Evolutionary conservation across 169 alveolate species (phyloP).

Genomic region (Amoebophrya sp.): DNA sequence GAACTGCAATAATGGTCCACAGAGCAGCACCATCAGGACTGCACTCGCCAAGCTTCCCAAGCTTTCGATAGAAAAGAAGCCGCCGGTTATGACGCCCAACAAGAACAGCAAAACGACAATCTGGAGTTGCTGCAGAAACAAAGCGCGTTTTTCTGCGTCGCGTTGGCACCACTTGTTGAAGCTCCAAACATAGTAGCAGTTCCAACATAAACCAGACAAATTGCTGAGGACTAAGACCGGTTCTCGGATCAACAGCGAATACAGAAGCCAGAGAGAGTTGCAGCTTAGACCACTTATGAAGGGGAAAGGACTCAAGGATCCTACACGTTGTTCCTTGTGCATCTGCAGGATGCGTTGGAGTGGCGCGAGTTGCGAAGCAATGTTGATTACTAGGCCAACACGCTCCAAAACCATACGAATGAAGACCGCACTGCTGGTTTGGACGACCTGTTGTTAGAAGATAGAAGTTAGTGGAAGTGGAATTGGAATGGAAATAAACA

Average conservation of each 20-base stretch:
- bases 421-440: background rate
- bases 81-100: background rate
- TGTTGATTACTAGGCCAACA: background rate
- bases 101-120: background rate
- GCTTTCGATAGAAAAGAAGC: background rate
- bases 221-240: background rate
- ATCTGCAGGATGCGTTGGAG: background rate
- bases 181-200: background rate
- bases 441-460: background rate
- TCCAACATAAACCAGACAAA: background rate
- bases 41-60: background rate
- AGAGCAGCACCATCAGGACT: background rate
- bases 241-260: background rate
- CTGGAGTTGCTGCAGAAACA: background rate
- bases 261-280: background rate
- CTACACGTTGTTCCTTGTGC: background rate
- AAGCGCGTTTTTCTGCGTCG: background rate
- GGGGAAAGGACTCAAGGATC: background rate
- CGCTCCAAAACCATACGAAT: background rate
- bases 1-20: background rate
- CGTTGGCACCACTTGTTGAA: background rate
- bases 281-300: background rate
- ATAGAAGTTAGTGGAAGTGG: background rate
- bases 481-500: background rate
- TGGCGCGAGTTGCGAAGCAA: slow-evolving; percentile 3